Conservation (phyloP, 345 rosid genomes). For the Salix exigua region DNA sequence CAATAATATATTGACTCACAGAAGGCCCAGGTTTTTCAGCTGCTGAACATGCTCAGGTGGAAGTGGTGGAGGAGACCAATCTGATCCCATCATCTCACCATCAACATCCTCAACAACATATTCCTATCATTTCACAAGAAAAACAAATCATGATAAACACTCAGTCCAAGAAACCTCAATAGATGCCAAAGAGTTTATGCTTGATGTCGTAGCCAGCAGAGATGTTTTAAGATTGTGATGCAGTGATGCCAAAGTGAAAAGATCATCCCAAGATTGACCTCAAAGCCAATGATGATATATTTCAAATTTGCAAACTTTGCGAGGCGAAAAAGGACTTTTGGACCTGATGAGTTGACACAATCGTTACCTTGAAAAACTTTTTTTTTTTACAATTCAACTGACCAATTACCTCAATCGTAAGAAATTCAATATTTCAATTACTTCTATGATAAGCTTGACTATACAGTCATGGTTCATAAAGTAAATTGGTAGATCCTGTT, state of each 20-base stretch:
- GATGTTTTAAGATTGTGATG: background rate
- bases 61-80: slow-evolving; percentile 86
- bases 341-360: background rate
- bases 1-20: slow-evolving; percentile 32
- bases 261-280: background rate
- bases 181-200: background rate
- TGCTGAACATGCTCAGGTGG: slow-evolving; percentile 89
- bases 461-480: background rate
- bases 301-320: background rate
- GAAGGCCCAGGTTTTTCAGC: slow-evolving; percentile 83
- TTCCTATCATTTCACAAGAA: slow-evolving; percentile 44
- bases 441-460: background rate
- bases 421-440: background rate
- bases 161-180: background rate
- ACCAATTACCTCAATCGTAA: background rate
- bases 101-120: slow-evolving; percentile 99
- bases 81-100: slow-evolving; percentile 74
- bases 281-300: too few species aligned
- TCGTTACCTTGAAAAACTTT: background rate
- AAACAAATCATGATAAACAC: background rate
- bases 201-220: background rate
- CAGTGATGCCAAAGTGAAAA: background rate
- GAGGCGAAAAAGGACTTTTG: background rate
- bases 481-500: background rate
- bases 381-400: background rate